Evolutionary conservation across 225 moss, liverwort and hornwort species (phyloP).

Genomic region (Polytrichum formosum): DNA sequence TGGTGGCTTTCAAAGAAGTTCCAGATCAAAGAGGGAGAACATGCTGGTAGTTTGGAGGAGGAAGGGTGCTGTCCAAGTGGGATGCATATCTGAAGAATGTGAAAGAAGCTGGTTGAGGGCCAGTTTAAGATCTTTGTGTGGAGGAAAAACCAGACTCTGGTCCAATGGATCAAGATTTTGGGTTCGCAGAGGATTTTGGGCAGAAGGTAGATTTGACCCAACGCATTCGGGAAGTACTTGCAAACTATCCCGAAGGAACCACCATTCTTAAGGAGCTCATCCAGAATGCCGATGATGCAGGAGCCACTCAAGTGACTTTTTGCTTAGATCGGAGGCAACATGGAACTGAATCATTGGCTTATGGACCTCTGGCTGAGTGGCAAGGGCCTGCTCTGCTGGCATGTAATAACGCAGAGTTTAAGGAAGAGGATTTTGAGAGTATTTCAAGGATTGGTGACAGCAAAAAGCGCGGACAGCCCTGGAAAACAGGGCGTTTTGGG

Average conservation of each 20-base stretch:
- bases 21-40: constrained; percentile 7
- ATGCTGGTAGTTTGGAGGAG: constrained; percentile 24
- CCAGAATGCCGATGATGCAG: constrained; percentile 88
- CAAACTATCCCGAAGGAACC: constrained; percentile 89
- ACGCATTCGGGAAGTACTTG: constrained; percentile 76
- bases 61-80: constrained; percentile 16
- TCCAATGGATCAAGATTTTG: constrained; percentile 50
- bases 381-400: constrained; percentile 86
- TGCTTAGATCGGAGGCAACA: constrained; percentile 79
- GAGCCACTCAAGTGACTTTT: constrained; percentile 67
- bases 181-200: constrained; percentile 87
- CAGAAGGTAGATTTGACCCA: constrained; percentile 91
- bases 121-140: constrained; percentile 2
- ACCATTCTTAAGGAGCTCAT: constrained; percentile 90
- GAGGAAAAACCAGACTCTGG: constrained; percentile 11
- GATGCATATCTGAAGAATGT: constrained; percentile 18
- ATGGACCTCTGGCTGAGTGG: constrained; percentile 76
- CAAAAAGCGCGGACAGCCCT: constrained; percentile 83
- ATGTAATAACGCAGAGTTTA: constrained; percentile 68
- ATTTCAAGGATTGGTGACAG: constrained; percentile 90
- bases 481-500: constrained; percentile 96
- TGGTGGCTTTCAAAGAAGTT: neutral
- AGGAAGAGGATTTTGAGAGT: constrained; percentile 87
- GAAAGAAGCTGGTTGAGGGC: constrained; percentile 36
- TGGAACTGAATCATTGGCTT: constrained; percentile 66